Percentiles rank a stretch among this genome's conserved stretches.
Conservation (phyloP, 1,284 basidiomycete genomes). For the Pseudozyma thailandica region DNA sequence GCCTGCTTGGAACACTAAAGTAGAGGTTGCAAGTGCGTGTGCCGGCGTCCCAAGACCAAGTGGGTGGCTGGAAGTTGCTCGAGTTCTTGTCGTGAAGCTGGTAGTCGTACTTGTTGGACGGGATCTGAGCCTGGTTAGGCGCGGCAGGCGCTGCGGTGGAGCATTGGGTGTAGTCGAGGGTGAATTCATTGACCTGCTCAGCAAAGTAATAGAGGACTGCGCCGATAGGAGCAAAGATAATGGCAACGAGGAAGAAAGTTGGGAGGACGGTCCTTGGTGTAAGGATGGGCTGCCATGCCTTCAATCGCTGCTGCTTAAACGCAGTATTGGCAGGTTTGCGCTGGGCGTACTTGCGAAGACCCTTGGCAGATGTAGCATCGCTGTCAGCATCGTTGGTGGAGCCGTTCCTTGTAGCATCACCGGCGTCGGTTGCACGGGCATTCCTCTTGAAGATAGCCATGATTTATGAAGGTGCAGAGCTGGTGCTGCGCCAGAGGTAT, state of each 20-base stretch:
- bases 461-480: background rate
- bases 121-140: constrained; percentile 72
- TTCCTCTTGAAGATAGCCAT: constrained; percentile 56
- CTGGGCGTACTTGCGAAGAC: constrained; percentile 59
- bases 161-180: constrained; percentile 93
- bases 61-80: constrained; percentile 64
- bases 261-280: constrained; percentile 97
- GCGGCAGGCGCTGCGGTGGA: constrained; percentile 25
- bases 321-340: constrained; percentile 77
- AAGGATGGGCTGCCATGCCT: constrained; percentile 99
- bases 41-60: constrained; percentile 40
- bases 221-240: constrained; percentile 95
- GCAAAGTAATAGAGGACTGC: constrained; percentile 76
- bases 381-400: constrained; percentile 42
- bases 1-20: constrained; percentile 76
- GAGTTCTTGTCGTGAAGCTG: constrained; percentile 66
- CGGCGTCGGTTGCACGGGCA: constrained; percentile 46
- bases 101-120: constrained; percentile 78
- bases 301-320: constrained; percentile 98
- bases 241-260: constrained; percentile 91
- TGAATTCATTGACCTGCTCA: constrained; percentile 83
- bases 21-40: constrained; percentile 56
- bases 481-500: no score
- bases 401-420: constrained; percentile 25
- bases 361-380: constrained; percentile 42